Evolutionary conservation across 257 asterid genomes (phyloP), one percentile per base, ranked within the genome.

Genomic region (Schizonepeta tenuifolia): DNA sequence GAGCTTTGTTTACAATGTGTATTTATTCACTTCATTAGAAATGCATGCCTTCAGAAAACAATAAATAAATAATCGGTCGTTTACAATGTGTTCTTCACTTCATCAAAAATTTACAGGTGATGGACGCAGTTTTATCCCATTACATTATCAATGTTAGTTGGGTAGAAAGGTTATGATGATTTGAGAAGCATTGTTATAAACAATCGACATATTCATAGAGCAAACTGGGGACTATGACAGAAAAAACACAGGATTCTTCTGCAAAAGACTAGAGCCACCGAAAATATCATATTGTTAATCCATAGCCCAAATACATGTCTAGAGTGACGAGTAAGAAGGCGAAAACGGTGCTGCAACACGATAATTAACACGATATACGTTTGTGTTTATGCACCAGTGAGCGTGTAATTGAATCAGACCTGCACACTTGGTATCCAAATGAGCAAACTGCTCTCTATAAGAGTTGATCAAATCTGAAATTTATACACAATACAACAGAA

Each of bases 401-500:
- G 54, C 22, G 63, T 71, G 70, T 62, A 77, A 54, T 13, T 49
- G 31, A 65, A 56, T 73, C 80, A 61, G 67, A 61, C 77, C 28
- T 64, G 53, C 84, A 77, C 81, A 58, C 74, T 44, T 73, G 15
- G 15, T 54, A 67, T 74, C 65, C 65, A 60, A 63, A 75, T 43
- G 72, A 67, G 70, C 75, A 72, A 72, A 70, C 40, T 50, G 58
- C 71, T 66, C 75, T 81, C 74, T 67, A 81, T 67, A 47, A 36
- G 54, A 73, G 51, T 36, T 55, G 54, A 71, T 54, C 69, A 38
- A 53, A 13, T 58, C 75, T 17, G 41, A 38, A 67, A 79, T 75
- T 78, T 82, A 72, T 83, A 83, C 89, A 86, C 82, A 88, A 69
- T 69, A 84, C 84, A 83, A 73, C 78, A 72, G 70, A 74, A 79